A percentile compares a stretch with the other conserved stretches of the same genome.
Evolutionary conservation across 805 yeast species (phyloP).

Genomic region (Maudiozyma bulderi): DNA sequence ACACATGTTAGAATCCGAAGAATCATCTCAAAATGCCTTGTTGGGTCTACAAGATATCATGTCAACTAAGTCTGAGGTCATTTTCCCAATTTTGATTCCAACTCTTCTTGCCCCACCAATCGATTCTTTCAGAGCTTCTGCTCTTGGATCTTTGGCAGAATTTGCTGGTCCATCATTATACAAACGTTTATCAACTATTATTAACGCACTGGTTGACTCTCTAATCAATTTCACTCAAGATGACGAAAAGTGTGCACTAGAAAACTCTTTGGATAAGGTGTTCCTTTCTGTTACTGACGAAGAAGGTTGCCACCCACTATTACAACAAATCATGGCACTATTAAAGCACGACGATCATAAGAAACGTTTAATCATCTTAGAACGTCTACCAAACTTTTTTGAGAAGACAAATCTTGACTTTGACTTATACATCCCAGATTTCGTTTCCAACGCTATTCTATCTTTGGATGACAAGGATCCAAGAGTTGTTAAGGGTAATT

Average conservation of each 20-base stretch:
- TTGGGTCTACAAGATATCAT: conserved; percentile 84
- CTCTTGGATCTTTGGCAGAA: conserved; percentile 75
- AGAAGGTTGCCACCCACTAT: conserved; percentile 73
- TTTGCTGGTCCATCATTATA: conserved; percentile 82
- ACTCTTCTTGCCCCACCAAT: conserved; percentile 74
- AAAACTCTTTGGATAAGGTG: conserved; percentile 55
- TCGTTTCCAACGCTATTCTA: conserved; percentile 59
- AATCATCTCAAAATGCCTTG: conserved; percentile 63
- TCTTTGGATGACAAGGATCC: conserved; percentile 63
- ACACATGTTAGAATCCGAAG: conserved; percentile 50
- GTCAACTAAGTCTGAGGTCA: conserved; percentile 80
- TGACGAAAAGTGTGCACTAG: conserved; percentile 33
- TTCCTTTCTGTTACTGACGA: conserved; percentile 63
- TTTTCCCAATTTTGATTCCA: conserved; percentile 90
- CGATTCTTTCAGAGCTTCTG: conserved; percentile 74
- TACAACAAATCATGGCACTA: conserved; percentile 69
- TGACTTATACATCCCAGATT: conserved; percentile 61
- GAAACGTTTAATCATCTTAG: conserved; percentile 54
- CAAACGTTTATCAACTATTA: conserved; percentile 61
- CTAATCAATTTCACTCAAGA: conserved; percentile 33
- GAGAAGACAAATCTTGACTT: conserved; percentile 56
- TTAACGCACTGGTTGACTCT: conserved; percentile 63
- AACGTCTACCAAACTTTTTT: conserved; percentile 66
- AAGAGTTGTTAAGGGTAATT: conserved; percentile 54
- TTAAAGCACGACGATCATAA: conserved; percentile 66